phyloP scores from a whole-genome alignment of 2,329 filamentous ascomycete genomes.

The Raffaelea ambrosiae region DNA sequence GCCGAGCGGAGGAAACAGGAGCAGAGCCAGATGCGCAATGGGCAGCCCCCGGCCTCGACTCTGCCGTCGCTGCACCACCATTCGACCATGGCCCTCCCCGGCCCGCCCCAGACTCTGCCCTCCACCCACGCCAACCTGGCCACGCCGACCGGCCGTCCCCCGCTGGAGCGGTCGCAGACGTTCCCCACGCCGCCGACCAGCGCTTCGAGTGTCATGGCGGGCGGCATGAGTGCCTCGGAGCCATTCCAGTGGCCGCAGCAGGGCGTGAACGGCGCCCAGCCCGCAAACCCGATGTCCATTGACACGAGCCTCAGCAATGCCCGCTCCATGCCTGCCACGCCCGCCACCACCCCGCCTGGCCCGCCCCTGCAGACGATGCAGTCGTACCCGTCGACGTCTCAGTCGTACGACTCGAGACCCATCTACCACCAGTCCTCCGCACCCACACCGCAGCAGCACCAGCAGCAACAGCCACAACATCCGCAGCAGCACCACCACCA shows the following conservation, averaged over 20 bases:
- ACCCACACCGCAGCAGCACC: constrained; percentile 62
- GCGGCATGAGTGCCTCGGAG: constrained; percentile 62
- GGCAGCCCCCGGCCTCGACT: constrained; percentile 41
- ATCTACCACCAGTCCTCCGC: constrained; percentile 67
- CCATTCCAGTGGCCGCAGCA: constrained; percentile 70
- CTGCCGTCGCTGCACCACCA: constrained; percentile 61
- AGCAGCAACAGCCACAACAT: constrained; percentile 61
- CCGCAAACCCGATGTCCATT: constrained; percentile 66
- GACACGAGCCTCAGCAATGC: constrained; percentile 71
- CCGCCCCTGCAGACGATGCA: constrained; percentile 69
- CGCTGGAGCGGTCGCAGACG: constrained; percentile 77
- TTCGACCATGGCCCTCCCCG: constrained; percentile 50
- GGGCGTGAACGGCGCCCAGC: constrained; percentile 54
- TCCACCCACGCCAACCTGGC: constrained; percentile 52
- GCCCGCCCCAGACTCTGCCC: constrained; percentile 44
- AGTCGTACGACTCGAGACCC: constrained; percentile 69
- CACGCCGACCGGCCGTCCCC: constrained; percentile 49
- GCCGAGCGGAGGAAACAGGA: constrained; percentile 70
- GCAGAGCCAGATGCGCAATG: constrained; percentile 54
- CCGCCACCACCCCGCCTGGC: constrained; percentile 81
- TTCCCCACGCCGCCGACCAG: constrained; percentile 92
- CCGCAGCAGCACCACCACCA: constrained; percentile 39
- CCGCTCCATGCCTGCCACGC: constrained; percentile 83
- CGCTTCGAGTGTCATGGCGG: constrained; percentile 72
- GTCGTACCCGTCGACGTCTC: constrained; percentile 60